A percentile compares a stretch with the other conserved stretches of the same genome.
Conservation (phyloP, 805 yeast genomes). For the Cyberlindnera samutprakarnensis region DNA sequence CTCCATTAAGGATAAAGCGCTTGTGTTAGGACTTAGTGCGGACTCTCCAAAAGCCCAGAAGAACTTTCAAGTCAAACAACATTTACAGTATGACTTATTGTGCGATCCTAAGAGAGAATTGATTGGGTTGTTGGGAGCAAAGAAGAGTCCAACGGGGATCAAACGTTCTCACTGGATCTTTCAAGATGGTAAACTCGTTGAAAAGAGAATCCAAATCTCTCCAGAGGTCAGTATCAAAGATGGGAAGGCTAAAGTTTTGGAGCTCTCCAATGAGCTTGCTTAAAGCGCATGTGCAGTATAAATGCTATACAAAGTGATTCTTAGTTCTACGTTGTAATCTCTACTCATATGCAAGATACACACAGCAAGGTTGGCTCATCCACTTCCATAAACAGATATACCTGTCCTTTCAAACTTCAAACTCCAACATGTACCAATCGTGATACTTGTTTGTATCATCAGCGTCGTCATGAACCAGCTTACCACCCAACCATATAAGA, state of each 20-base stretch:
- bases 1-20: conserved; percentile 44
- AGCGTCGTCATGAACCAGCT: conserved; percentile 13
- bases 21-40: conserved; percentile 75
- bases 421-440: conserved; percentile 24
- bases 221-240: conserved; percentile 52
- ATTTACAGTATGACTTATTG: conserved; percentile 64
- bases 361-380: no score
- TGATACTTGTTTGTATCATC: conserved; percentile 16
- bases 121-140: conserved; percentile 74
- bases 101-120: conserved; percentile 68
- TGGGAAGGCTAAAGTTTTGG: conserved; percentile 51
- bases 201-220: conserved; percentile 31
- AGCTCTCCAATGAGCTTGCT: conserved; percentile 20
- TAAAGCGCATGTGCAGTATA: not conserved
- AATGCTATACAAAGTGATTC: not conserved
- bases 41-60: conserved; percentile 77
- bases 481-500: conserved; percentile 23
- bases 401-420: no score
- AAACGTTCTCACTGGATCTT: conserved; percentile 92
- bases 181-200: conserved; percentile 58
- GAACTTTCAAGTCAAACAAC: conserved; percentile 65
- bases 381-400: no score
- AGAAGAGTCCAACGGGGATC: conserved; percentile 68
- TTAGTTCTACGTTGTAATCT: no score
- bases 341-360: no score